Conservation (phyloP, 345 rosid species). For the Syzygium aromaticum region DNA sequence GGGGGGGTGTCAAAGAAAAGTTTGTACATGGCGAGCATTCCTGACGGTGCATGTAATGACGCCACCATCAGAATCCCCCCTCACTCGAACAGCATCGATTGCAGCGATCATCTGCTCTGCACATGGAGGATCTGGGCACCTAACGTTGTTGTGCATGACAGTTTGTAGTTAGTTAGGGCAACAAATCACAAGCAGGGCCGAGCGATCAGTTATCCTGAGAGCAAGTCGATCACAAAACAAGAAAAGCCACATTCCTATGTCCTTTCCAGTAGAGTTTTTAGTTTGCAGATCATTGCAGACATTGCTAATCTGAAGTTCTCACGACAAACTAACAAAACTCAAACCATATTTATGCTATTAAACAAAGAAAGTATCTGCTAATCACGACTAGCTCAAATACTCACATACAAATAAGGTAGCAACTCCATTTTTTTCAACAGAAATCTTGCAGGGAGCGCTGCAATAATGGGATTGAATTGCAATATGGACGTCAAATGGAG, state of each 20-base stretch:
- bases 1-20: no score
- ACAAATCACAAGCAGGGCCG: neutral
- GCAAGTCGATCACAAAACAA: no score
- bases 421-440: neutral
- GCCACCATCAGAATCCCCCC: slow-evolving; percentile 28
- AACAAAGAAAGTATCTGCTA: neutral
- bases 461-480: neutral
- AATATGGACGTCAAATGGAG: accelerated
- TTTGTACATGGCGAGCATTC: no score
- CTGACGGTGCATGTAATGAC: no score
- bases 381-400: neutral
- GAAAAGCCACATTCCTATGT: no score
- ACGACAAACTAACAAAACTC: no score
- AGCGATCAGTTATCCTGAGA: no score
- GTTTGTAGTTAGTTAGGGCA: neutral
- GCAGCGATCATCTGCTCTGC: slow-evolving; percentile 96
- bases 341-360: no score
- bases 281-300: no score
- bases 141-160: neutral
- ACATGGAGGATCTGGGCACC: slow-evolving; percentile 53
- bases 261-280: no score
- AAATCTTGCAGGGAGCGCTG: neutral
- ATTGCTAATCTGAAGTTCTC: no score
- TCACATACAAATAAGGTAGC: neutral
- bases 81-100: slow-evolving; percentile 63